Percentiles rank a stretch among this genome's conserved stretches.
These are phyloP conservation scores for Globisporangium heterothallicum DNA, from an alignment of 352 stramenopile genomes.

Conservation along the genomic window DNA sequence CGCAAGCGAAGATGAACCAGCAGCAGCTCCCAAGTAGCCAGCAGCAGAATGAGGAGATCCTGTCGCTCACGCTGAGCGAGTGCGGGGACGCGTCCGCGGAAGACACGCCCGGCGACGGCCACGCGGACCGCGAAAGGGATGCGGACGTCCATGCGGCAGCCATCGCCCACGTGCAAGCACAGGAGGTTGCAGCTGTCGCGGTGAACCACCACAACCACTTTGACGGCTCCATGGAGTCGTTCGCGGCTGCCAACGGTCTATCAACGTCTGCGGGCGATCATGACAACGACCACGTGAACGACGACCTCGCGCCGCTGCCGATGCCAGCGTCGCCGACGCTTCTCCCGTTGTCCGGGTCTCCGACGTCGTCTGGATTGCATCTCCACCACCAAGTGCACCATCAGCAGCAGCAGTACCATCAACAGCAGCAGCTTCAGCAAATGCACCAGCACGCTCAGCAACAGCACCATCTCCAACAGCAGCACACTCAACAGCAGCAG, in stretches of 20 bases:
- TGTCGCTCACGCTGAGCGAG: slow-evolving; percentile 31
- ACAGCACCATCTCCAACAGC: slow-evolving; percentile 14
- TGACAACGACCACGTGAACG: slow-evolving; percentile 8
- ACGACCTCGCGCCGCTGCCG: slow-evolving; percentile 29
- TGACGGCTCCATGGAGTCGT: slow-evolving; percentile 18
- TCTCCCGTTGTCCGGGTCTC: slow-evolving; percentile 33
- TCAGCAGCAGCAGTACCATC: slow-evolving; percentile 1
- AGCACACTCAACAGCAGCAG: slow-evolving; percentile 8
- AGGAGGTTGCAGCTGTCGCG: not conserved
- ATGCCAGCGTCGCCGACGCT: slow-evolving; percentile 42
- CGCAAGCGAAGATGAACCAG: slow-evolving; percentile 1
- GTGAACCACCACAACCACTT: slow-evolving; percentile 10
- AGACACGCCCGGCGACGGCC: not conserved
- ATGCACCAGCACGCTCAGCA: not conserved
- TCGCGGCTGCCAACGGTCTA: slow-evolving; percentile 11
- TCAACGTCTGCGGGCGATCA: slow-evolving; percentile 6
- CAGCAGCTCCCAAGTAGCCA: slow-evolving; percentile 3
- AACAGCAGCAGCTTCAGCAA: slow-evolving; percentile 2
- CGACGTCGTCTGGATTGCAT: slow-evolving; percentile 19
- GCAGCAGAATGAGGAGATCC: slow-evolving; percentile 27
- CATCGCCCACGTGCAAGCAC: not conserved
- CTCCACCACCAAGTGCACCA: slow-evolving; percentile 6
- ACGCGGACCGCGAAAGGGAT: not conserved
- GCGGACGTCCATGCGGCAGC: not conserved
- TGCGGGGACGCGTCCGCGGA: slow-evolving; percentile 19